These are phyloP conservation scores for Centaurea solstitialis DNA, from an alignment of 129 eudicot genomes.

Conservation along the genomic window DNA sequence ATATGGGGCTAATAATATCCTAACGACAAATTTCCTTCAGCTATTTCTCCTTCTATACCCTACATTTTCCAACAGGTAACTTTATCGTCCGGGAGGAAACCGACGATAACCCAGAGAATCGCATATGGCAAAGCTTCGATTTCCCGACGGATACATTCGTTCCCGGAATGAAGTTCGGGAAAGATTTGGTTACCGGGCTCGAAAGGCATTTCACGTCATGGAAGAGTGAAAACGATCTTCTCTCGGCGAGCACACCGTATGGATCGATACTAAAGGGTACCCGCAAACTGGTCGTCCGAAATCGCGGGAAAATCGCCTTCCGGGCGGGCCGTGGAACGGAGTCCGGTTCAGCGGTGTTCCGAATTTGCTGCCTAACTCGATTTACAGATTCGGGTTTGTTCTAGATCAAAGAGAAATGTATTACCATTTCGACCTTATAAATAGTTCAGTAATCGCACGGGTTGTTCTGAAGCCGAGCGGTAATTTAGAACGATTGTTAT, in stretches of 20 bases:
- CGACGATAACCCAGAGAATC: conserved; percentile 6
- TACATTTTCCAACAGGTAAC: too few relatives aligned
- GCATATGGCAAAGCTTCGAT: conserved; percentile 53
- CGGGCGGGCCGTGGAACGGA: conserved; percentile 49
- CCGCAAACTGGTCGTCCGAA: conserved; percentile 28
- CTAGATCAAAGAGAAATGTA: conserved; percentile 12
- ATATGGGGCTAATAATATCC: too few relatives aligned
- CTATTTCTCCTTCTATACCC: too few relatives aligned
- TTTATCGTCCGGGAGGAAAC: conserved; percentile 23
- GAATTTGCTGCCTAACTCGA: not conserved
- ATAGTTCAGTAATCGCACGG: conserved; percentile 13
- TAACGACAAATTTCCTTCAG: too few relatives aligned
- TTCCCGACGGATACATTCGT: conserved; percentile 37
- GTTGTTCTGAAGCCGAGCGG: conserved; percentile 21
- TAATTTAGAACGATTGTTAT: not conserved
- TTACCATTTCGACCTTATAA: conserved; percentile 19
- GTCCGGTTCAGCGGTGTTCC: conserved; percentile 30
- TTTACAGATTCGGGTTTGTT: conserved; percentile 7
- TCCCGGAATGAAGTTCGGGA: conserved; percentile 46
- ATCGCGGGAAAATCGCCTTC: not conserved
- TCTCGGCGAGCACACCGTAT: conserved; percentile 22
- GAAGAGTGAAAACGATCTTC: conserved; percentile 47
- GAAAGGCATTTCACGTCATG: conserved; percentile 31
- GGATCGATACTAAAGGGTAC: conserved; percentile 28
- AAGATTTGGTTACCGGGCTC: conserved; percentile 18